Evolutionary conservation across 2,329 filamentous ascomycete species (phyloP).

Genomic region (Chrysosporium keratinophilum): DNA sequence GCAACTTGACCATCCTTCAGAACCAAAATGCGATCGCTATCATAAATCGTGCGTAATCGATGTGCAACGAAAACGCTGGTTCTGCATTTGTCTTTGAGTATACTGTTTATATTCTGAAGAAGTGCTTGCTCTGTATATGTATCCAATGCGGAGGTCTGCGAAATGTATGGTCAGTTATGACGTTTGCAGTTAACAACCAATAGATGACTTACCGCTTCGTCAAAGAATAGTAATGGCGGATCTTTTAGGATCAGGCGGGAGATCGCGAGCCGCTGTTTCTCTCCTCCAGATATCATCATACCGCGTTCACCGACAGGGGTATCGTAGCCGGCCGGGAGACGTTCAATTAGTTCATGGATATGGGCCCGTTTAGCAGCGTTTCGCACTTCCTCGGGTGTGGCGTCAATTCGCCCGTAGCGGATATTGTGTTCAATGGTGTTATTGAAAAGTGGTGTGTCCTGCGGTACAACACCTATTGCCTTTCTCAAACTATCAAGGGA

Average conservation of each 20-base stretch:
- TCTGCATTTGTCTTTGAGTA: slow-evolving; percentile 73
- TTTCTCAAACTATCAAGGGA: slow-evolving; percentile 70
- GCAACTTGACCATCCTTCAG: slow-evolving; percentile 73
- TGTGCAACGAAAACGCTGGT: slow-evolving; percentile 96
- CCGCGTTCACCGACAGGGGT: slow-evolving; percentile 90
- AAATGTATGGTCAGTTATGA: slow-evolving; percentile 1
- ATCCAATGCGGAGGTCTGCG: slow-evolving; percentile 69
- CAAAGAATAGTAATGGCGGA: slow-evolving; percentile 82
- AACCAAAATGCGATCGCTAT: slow-evolving; percentile 87
- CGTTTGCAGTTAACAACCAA: not conserved
- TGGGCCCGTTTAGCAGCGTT: slow-evolving; percentile 71
- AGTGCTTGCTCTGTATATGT: slow-evolving; percentile 88
- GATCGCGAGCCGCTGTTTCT: slow-evolving; percentile 84
- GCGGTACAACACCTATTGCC: slow-evolving; percentile 88
- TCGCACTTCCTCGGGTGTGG: slow-evolving; percentile 59
- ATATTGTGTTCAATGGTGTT: slow-evolving; percentile 95
- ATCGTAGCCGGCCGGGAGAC: slow-evolving; percentile 76
- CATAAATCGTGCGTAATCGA: slow-evolving; percentile 82
- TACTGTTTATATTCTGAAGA: slow-evolving; percentile 84
- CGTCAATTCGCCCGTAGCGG: slow-evolving; percentile 74
- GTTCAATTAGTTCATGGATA: slow-evolving; percentile 70
- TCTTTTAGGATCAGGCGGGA: slow-evolving; percentile 78
- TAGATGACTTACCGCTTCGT: slow-evolving; percentile 58
- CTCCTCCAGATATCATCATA: slow-evolving; percentile 92
- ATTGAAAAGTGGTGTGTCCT: slow-evolving; percentile 95